Evolutionary conservation across 768 basidiomycete genomes (phyloP), one percentile per base, ranked within the genome.

Genomic region (Boletus rubescentipes): DNA sequence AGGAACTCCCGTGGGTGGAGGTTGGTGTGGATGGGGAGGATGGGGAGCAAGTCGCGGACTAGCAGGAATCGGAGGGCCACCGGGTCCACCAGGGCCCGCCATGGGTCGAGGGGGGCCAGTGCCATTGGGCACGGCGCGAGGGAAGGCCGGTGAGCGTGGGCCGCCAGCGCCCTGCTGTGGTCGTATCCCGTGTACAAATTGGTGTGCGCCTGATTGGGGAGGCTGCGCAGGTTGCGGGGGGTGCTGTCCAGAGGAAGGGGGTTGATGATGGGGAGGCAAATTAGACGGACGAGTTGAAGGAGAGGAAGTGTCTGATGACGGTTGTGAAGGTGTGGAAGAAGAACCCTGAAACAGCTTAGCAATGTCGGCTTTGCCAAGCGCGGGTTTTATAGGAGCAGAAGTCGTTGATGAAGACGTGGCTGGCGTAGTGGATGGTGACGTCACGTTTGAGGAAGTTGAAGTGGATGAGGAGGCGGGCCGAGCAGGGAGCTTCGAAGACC

Each of bases 31-130:
- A 56, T 67, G 66, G 1, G 61, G 42, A 8, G 61, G 66, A 63
- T 79, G 82, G 29, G 83, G 78, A 23, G 76, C 80, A 67, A 89
- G 72, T 58, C 88, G 80, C 31, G 89, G 89, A 68, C 87, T 89
- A 35, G 81, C 63, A 37, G 84, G 75, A 52, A 79, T 75, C 8
- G 76, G 72, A 23, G 82, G 77, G 37, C 79, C 80, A 46, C 79
- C 69, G 6, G 83, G 81, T 40, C 82, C 81, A 68, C 79, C 82
- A 49, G 73, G 74, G 48, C 66, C 72, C 43, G 67, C 61, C 58
- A 79, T 77, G 21, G 84, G 77, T 45, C 85, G 79, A 47, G 80
- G 75, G 31, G 59, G 69, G 26, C 76, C 78, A 62, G 65, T 73
- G 39, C 87, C 86, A 63, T 89, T 90, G 5, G 81, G 73, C 70